These are phyloP conservation scores for Salix arbutifolia DNA, from an alignment of 345 rosid species.

Conservation along the genomic window DNA sequence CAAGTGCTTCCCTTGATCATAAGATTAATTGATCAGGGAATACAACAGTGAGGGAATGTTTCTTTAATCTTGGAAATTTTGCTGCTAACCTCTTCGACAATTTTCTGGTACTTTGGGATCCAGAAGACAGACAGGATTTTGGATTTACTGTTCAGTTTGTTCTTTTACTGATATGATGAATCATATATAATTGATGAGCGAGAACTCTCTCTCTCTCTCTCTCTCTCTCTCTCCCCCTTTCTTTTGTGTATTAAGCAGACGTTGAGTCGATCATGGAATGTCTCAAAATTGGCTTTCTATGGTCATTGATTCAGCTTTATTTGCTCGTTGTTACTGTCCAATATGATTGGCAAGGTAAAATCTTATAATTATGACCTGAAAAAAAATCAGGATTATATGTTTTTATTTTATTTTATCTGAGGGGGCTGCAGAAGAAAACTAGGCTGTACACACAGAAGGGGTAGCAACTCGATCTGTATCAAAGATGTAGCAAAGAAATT, in stretches of 20 bases:
- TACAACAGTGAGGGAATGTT: constrained; percentile 3
- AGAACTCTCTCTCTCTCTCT: background rate
- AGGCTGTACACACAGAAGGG: too few species aligned
- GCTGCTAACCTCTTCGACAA: background rate
- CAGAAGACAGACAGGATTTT: constrained; percentile 9
- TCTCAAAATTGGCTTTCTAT: background rate
- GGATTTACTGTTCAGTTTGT: constrained; percentile 8
- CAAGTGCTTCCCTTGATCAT: constrained; percentile 18
- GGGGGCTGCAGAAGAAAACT: too few species aligned
- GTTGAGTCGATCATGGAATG: background rate
- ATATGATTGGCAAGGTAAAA: too few species aligned
- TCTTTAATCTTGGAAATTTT: constrained; percentile 4
- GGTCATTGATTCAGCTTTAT: background rate
- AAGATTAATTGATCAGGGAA: constrained; percentile 22
- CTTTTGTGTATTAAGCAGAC: background rate
- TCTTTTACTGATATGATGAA: background rate
- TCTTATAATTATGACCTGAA: too few species aligned
- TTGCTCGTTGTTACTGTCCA: background rate
- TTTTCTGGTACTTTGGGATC: constrained; percentile 2
- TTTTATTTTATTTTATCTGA: too few species aligned
- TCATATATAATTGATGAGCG: background rate
- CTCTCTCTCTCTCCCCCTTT: too few species aligned
- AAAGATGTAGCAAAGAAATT: too few species aligned
- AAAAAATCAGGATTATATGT: too few species aligned
- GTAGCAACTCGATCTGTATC: too few species aligned